A percentile compares a stretch with the other conserved stretches of the same genome.
Evolutionary conservation across 352 stramenopile genomes (phyloP).

Genomic region (Elongisporangium anandrum): DNA sequence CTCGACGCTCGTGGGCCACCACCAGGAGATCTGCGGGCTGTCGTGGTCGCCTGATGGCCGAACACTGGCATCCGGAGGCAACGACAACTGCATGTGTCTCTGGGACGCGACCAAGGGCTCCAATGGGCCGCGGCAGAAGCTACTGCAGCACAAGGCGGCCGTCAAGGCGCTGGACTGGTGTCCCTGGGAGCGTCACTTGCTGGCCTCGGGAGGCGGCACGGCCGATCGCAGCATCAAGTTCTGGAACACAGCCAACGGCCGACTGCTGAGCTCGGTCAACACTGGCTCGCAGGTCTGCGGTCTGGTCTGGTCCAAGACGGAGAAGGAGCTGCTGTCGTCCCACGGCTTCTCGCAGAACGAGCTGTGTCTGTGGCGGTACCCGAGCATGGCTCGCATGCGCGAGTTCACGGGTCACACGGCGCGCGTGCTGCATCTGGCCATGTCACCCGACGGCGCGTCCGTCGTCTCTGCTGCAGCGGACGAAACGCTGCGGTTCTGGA

Average conservation of each 20-base stretch:
- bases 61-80: constrained; percentile 92
- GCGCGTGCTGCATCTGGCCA: constrained; percentile 91
- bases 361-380: constrained; percentile 95
- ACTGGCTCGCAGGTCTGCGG: constrained; percentile 95
- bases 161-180: constrained; percentile 97
- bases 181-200: constrained; percentile 91
- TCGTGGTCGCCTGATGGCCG: constrained; percentile 92
- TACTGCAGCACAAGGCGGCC: constrained; percentile 91
- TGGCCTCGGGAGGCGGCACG: constrained; percentile 93
- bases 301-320: constrained; percentile 83
- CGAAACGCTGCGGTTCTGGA: constrained; percentile 97
- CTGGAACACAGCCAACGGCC: constrained; percentile 88
- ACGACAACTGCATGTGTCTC: constrained; percentile 94
- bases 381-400: constrained; percentile 89
- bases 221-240: constrained; percentile 97
- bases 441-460: constrained; percentile 89
- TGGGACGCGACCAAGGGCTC: constrained; percentile 70
- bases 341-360: constrained; percentile 95
- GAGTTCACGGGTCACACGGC: constrained; percentile 93
- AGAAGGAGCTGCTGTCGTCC: constrained; percentile 91
- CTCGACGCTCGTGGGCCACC: constrained; percentile 75
- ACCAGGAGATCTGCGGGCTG: constrained; percentile 95
- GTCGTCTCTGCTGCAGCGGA: constrained; percentile 94
- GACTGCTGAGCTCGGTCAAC: constrained; percentile 90
- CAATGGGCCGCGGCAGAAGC: constrained; percentile 28